phyloP scores from a whole-genome alignment of 257 asterid genomes.

The Thymus mandschuricus region DNA sequence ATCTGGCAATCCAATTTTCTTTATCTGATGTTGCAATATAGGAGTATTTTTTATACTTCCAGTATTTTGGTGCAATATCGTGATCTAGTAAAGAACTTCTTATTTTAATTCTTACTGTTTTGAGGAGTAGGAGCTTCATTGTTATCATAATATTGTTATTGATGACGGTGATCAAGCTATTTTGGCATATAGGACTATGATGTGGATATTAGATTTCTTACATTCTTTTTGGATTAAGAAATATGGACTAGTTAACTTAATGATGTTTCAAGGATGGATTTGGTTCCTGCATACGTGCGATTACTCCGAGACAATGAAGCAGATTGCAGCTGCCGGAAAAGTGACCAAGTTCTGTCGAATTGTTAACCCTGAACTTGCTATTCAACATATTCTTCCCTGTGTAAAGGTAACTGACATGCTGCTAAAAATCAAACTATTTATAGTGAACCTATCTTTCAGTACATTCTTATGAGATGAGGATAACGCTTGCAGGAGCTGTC shows the following conservation, averaged over 20 bases:
- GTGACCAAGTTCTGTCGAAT: conserved; percentile 69
- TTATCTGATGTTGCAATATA: too few relatives aligned
- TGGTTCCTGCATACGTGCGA: conserved; percentile 78
- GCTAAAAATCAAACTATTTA: too few relatives aligned
- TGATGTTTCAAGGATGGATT: conserved; percentile 50
- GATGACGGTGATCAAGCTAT: conserved; percentile 5
- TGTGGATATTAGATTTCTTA: background rate
- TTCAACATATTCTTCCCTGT: conserved; percentile 75
- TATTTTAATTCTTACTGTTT: background rate
- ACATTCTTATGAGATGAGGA: too few relatives aligned
- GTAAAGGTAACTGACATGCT: conserved; percentile 49
- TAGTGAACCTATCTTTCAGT: too few relatives aligned
- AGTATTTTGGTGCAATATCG: background rate
- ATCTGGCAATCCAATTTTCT: background rate
- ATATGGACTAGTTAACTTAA: conserved; percentile 6
- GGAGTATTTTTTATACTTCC: background rate
- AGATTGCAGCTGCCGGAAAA: conserved; percentile 77
- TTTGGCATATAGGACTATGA: background rate
- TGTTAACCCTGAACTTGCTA: conserved; percentile 61
- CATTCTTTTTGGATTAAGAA: conserved; percentile 3
- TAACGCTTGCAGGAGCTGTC: conserved; percentile 51
- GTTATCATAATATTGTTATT: conserved; percentile 6
- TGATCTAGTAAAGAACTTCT: background rate
- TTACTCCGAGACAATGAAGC: conserved; percentile 80
- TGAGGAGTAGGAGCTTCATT: background rate